Evolutionary conservation across 2,329 filamentous ascomycete genomes (phyloP), one percentile per base, ranked within the genome.

Genomic region (Xylariaceae sp.): DNA sequence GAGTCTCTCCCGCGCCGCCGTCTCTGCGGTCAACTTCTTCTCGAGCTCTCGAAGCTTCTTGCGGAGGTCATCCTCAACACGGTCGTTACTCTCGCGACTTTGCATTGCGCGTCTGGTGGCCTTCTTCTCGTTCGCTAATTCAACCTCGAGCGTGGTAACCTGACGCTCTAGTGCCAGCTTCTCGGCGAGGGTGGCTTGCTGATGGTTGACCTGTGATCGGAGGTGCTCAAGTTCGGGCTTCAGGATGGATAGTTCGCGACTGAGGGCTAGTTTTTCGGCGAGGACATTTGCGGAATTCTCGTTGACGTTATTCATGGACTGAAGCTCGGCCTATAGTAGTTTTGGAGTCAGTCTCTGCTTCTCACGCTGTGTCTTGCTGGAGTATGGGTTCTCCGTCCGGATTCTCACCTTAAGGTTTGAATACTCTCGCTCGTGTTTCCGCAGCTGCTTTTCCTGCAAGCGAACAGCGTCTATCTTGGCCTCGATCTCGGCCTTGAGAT

Each of bases 41-140:
- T 68, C 65, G 5, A 63, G 58, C 36, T 68, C 66, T 15, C 65
- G 60, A 11, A 66, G 62, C 46, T 75, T 71, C 45, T 71, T 74
- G 54, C 70, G 74, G 45, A 71, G 68, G 47, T 70, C 65, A 64
- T 73, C 73, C 50, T 71, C 64, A 14, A 62, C 63, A 57, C 67
- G 56, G 49, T 69, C 64, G 65, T 68, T 62, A 75, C 61, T 58
- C 72, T 73, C 47, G 69, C 73, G 56, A 64, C 67, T 72, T 39
- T 72, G 64, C 5, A 68, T 66, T 3, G 77, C 78, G 45, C 84
- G 80, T 57, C 85, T 80, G 9, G 80, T 74, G 3, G 83, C 78
- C n/a, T 83, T 80, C 66, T 83, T 92, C 65, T 94, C 89, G 57
- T 87, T 89, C 56, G 91, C 89, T 2, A 96, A 76, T 59, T 95